Base-by-base conservation (phyloP, 1,284 basidiomycete species). In the Cryptococcus deneoformans region DNA sequence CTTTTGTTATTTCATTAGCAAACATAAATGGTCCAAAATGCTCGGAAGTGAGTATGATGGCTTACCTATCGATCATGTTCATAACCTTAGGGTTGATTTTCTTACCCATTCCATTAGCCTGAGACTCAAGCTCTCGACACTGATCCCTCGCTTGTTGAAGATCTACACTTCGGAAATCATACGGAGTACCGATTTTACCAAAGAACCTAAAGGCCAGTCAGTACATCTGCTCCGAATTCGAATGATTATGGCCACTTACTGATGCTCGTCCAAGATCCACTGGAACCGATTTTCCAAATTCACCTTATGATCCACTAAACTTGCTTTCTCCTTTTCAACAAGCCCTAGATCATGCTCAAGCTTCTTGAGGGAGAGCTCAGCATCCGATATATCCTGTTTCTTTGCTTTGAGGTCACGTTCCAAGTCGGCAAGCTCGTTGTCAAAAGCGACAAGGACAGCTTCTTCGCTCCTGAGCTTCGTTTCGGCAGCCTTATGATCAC, bases 11-110 rank as follows among this genome's bases (percentile, higher is more conserved):
- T 6, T 10, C 9, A 7, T 50, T 16, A 40, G n/a, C 34, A 24
- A 50, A 29, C 35, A 16, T 50, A 49, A 6, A 29, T 37, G 14
- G 36, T 24, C 10, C 46, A 10, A 34, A 47, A 16, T 11, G 20
- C 11, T 47, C 11, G 11, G 29, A 34, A 14, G 16, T 24, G 16
- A 10, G 43, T 14, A 44, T 20, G 20, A 20, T 1, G 2, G 77
- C 85, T 54, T 63, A 93, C 92, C 84, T 88, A 68, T 98, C 95
- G 60, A 99, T 92, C 89, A 93, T 94, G 70, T 89, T 90, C 80
- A 97, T 86, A 53, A 94, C 93, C 77, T 96, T 96, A 6, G 88
- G 88, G 70, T 99, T 98, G 65, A 98, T 84, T 77, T 95, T 96
- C 80, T 93, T 92, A 79, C 90, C 92, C 86, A 93, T 87, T 38